Evolutionary conservation across 1,284 basidiomycete genomes (phyloP).

Genomic region (Microbotryum silenes-acaulis): DNA sequence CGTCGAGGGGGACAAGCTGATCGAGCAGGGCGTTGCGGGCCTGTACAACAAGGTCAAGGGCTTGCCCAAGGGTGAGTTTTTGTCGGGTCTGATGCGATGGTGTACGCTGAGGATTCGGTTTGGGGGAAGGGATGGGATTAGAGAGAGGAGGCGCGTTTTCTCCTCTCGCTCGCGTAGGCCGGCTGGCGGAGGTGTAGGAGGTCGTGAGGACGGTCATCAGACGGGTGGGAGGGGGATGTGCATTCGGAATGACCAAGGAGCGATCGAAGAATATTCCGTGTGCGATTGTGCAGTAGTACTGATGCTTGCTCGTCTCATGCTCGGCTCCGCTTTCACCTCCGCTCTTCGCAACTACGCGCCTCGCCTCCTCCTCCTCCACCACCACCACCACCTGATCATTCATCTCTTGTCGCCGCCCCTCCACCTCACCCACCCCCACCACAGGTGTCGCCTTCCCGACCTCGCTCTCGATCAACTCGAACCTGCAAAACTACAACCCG

Average conservation of each 20-base stretch:
- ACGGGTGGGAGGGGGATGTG: too few species aligned
- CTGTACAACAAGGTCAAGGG: slow-evolving; percentile 92
- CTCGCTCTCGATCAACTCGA: slow-evolving; percentile 76
- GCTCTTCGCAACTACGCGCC: not conserved
- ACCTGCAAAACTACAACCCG: slow-evolving; percentile 52
- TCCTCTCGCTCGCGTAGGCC: too few species aligned
- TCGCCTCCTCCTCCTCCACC: too few species aligned
- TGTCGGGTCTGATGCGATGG: not conserved
- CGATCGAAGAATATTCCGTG: too few species aligned
- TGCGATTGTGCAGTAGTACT: too few species aligned
- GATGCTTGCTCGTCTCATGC: too few species aligned
- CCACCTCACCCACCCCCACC: not conserved
- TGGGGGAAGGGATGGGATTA: too few species aligned
- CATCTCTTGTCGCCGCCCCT: not conserved
- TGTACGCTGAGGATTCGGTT: not conserved
- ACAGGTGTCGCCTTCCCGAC: slow-evolving; percentile 86
- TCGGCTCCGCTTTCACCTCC: not conserved
- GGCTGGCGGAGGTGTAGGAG: too few species aligned
- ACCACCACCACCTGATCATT: not conserved
- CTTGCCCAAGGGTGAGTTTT: slow-evolving; percentile 42
- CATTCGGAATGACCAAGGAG: too few species aligned
- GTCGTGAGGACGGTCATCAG: too few species aligned
- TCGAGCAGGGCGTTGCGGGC: slow-evolving; percentile 72
- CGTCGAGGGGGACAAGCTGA: slow-evolving; percentile 81
- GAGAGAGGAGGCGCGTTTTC: too few species aligned